Conservation (phyloP, 148 eudicot species). For the Chenopodium berlandieri region DNA sequence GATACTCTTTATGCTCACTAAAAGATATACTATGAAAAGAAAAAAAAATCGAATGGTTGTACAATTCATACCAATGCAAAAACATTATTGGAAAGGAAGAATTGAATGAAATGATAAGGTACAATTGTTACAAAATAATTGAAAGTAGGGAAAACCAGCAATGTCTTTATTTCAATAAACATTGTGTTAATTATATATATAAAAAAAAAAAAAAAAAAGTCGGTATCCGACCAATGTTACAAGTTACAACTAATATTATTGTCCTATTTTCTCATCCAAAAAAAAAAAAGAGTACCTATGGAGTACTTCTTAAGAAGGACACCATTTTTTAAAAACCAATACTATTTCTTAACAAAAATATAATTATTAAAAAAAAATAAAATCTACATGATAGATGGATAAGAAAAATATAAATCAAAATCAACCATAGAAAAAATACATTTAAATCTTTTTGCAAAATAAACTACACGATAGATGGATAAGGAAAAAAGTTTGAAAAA, state of each 20-base stretch:
- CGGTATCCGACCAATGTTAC: not conserved
- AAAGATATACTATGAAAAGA: too few species aligned
- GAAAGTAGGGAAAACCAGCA: constrained; percentile 17
- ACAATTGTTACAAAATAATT: not conserved
- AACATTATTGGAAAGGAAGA: not conserved
- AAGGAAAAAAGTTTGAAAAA: not conserved
- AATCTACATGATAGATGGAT: not conserved
- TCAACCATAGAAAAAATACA: not conserved
- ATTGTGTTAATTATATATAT: not conserved
- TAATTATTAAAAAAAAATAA: not conserved
- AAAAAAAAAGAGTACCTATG: not conserved
- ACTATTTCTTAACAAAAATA: not conserved
- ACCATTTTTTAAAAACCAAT: too few species aligned
- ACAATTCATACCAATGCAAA: too few species aligned
- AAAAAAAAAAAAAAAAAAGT: not conserved
- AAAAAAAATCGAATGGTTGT: too few species aligned
- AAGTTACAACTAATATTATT: not conserved
- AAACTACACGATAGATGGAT: not conserved
- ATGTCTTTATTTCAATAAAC: not conserved
- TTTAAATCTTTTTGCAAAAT: not conserved
- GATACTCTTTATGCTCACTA: too few species aligned
- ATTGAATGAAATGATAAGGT: not conserved
- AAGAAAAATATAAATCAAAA: not conserved
- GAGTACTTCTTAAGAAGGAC: too few species aligned
- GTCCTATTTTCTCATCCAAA: not conserved